Evolutionary conservation across 2,329 filamentous ascomycete species (phyloP), one percentile per base, ranked within the genome.

Genomic region (Alternaria brassicae): DNA sequence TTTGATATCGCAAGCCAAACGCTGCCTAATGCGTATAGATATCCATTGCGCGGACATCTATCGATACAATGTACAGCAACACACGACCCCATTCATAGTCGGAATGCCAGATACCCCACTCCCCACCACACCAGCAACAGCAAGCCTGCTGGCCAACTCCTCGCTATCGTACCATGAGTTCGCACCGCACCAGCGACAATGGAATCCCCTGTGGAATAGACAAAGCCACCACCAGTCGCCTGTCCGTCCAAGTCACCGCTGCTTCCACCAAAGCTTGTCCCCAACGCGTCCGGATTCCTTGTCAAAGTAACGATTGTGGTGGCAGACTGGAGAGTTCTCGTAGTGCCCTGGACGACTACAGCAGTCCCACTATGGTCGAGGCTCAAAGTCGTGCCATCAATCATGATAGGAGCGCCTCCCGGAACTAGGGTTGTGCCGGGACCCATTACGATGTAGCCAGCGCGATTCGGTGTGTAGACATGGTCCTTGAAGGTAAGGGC

Each of bases 381-480:
- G 47, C 75, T 77, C 8, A 79, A 44, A 3, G 68, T 71, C 3
- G 67, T 73, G 4, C 77, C 76, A n/a, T 69, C 62, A 2, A 77
- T 60, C 1, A 69, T 75, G 12, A 78, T 73, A 10, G 71, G 64
- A 23, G 67, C 62, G 1, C 79, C 80, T 15, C 81, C 77, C 10
- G 76, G 72, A 4, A 73, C 71, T 15, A 78, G 66, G 4, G 73
- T 77, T 15, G 71, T 66, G n/a, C 76, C 79, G 0, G 72, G 72
- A 6, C 65, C 73, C 13, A 83, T 68, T 25, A 72, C 71, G 69
- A 79, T 82, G 50, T 80, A 78, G 6, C 79, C 80, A 4, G 78
- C 78, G 12, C 78, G 76, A 60, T 82, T 80, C 4, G 78, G 76
- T 0, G 79, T 81, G 60, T 78, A 80, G 1, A 73, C 69, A 5